phyloP scores from a whole-genome alignment of 768 basidiomycete species.

The Tulasnella sp. region DNA sequence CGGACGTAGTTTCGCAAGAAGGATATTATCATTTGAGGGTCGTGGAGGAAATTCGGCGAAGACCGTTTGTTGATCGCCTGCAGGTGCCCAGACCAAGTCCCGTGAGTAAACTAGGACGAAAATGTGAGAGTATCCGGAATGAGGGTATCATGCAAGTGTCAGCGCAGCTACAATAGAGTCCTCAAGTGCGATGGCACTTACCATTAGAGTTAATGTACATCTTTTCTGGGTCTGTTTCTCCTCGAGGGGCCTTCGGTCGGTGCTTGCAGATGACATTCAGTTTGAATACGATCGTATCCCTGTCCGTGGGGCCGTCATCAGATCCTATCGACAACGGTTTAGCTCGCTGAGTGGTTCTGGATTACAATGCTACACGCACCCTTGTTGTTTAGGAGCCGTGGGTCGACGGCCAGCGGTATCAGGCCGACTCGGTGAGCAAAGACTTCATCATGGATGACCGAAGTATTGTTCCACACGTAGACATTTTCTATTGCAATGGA shows the following conservation, averaged over 20 bases:
- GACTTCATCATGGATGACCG: slow-evolving; percentile 91
- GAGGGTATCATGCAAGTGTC: neutral
- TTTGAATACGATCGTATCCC: slow-evolving; percentile 88
- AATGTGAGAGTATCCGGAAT: neutral
- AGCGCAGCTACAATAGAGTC: neutral
- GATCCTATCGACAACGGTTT: slow-evolving; percentile 9
- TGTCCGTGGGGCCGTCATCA: slow-evolving; percentile 74
- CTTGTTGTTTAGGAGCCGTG: slow-evolving; percentile 60
- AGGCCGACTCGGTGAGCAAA: slow-evolving; percentile 91
- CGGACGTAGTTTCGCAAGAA: slow-evolving; percentile 88
- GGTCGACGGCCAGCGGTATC: slow-evolving; percentile 86
- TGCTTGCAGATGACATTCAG: slow-evolving; percentile 70
- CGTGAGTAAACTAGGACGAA: slow-evolving; percentile 40
- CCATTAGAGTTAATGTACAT: slow-evolving; percentile 72
- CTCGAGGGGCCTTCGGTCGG: slow-evolving; percentile 54
- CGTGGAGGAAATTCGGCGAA: slow-evolving; percentile 60
- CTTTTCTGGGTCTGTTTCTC: slow-evolving; percentile 59
- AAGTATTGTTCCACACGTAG: slow-evolving; percentile 94
- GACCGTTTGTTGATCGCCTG: slow-evolving; percentile 74
- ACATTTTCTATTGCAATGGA: slow-evolving; percentile 88
- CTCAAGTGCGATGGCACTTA: slow-evolving; percentile 41
- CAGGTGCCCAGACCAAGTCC: slow-evolving; percentile 70
- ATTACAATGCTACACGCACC: slow-evolving; percentile 29
- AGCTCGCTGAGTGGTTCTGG: neutral
- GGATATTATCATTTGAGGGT: slow-evolving; percentile 78